Conservation (phyloP, 495 filamentous ascomycete genomes). For the Neurospora africana region DNA sequence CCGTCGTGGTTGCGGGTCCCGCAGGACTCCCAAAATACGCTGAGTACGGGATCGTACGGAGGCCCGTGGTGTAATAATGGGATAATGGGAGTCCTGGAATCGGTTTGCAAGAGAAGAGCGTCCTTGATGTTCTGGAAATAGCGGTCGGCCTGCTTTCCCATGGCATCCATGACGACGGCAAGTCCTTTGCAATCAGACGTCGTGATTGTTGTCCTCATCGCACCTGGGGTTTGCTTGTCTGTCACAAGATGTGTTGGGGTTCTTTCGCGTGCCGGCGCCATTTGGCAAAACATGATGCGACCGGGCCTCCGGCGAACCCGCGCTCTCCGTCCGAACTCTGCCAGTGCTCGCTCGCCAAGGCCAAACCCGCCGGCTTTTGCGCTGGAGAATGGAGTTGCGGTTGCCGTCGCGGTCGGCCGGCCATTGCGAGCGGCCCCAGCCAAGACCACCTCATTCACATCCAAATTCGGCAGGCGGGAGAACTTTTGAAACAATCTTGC, state of each 20-base stretch:
- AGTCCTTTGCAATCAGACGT: background rate
- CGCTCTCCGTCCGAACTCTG: background rate
- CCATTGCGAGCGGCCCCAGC: background rate
- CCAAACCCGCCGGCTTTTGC: background rate
- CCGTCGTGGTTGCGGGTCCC: background rate
- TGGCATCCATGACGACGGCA: background rate
- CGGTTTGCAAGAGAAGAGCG: background rate
- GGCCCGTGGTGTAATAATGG: background rate
- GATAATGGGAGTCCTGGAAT: background rate
- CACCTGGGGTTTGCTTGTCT: background rate
- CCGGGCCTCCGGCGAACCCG: background rate
- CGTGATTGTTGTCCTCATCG: background rate
- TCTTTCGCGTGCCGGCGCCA: background rate
- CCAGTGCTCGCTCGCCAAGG: background rate
- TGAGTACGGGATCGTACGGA: background rate
- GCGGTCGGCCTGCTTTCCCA: background rate
- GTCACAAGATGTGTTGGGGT: background rate
- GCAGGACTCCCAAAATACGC: background rate
- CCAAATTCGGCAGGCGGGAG: background rate
- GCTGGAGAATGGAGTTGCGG: background rate
- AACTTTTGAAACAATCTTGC: background rate
- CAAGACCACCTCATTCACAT: background rate
- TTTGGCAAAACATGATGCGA: background rate
- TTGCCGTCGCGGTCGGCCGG: background rate
- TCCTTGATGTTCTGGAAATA: slow-evolving; percentile 1